These are phyloP conservation scores for Pichia sp. DNA, from an alignment of 1,139 yeast genomes.

Conservation along the genomic window DNA sequence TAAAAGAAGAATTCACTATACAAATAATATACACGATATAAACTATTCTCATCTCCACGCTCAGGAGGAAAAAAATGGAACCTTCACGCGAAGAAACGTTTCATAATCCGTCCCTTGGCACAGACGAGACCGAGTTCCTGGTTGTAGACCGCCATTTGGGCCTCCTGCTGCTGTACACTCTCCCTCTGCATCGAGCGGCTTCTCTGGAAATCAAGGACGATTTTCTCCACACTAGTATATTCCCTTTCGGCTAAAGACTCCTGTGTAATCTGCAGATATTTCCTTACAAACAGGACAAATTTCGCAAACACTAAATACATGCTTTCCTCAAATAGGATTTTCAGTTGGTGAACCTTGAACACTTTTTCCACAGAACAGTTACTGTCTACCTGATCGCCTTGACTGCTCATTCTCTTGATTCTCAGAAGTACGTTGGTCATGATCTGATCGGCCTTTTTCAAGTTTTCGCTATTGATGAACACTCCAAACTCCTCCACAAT, in stretches of 20 bases:
- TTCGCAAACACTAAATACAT: neutral
- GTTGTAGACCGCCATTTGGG: conserved; percentile 3
- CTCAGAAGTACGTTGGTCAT: neutral
- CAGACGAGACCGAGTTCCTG: conserved; percentile 4
- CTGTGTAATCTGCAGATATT: neutral
- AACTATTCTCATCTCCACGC: no score
- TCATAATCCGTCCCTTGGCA: conserved; percentile 8
- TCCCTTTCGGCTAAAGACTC: neutral
- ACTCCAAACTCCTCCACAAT: conserved; percentile 4
- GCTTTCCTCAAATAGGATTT: conserved; percentile 7
- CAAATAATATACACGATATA: no score
- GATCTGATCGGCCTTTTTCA: conserved; percentile 1
- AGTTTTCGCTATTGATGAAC: conserved; percentile 7
- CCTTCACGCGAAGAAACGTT: conserved; percentile 9
- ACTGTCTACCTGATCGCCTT: neutral
- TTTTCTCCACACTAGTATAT: neutral
- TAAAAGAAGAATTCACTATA: no score
- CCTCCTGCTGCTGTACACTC: neutral
- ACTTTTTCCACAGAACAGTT: conserved; percentile 4
- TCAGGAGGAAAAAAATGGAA: neutral
- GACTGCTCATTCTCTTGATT: neutral
- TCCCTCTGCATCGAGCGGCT: neutral
- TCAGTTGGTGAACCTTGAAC: conserved; percentile 6
- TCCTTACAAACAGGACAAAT: conserved; percentile 2
- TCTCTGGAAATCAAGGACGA: neutral